Conservation (phyloP, 805 yeast species). For the Spathaspora gorwiae region DNA sequence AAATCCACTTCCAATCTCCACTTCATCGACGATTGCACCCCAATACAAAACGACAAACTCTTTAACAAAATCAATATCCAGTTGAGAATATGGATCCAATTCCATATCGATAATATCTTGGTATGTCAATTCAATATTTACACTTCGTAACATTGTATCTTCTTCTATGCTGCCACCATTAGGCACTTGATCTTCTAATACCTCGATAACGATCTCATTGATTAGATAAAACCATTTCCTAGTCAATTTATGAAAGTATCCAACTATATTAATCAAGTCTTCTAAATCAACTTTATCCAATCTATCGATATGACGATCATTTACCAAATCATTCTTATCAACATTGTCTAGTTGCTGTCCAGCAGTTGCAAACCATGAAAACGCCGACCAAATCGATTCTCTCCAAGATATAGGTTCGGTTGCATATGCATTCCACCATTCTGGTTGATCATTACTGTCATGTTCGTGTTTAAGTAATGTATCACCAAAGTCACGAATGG, state of each 20-base stretch:
- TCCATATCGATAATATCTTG: conserved; percentile 41
- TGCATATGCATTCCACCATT: conserved; percentile 41
- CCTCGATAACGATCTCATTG: conserved; percentile 32
- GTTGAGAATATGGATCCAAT: conserved; percentile 38
- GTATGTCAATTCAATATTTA: conserved; percentile 30
- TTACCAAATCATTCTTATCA: not conserved
- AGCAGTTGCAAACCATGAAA: conserved; percentile 86
- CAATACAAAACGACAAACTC: conserved; percentile 33
- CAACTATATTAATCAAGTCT: conserved; percentile 20
- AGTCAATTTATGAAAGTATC: conserved; percentile 37
- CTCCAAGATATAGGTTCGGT: conserved; percentile 52
- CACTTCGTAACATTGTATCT: conserved; percentile 6
- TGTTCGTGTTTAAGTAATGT: not conserved
- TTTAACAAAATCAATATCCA: conserved; percentile 32
- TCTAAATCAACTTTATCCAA: conserved; percentile 5
- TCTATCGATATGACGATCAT: conserved; percentile 2
- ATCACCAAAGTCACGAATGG: conserved; percentile 1
- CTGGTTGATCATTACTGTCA: conserved; percentile 19
- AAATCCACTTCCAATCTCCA: conserved; percentile 31
- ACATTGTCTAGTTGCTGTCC: conserved; percentile 43
- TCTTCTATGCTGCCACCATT: not conserved
- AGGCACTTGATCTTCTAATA: conserved; percentile 11
- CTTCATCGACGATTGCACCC: conserved; percentile 23
- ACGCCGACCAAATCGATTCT: conserved; percentile 62
- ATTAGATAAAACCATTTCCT: conserved; percentile 33